Percentiles rank a stretch among this genome's conserved stretches.
Evolutionary conservation across 306 rosid species (phyloP).

Genomic region (Hippophae tibetana): DNA sequence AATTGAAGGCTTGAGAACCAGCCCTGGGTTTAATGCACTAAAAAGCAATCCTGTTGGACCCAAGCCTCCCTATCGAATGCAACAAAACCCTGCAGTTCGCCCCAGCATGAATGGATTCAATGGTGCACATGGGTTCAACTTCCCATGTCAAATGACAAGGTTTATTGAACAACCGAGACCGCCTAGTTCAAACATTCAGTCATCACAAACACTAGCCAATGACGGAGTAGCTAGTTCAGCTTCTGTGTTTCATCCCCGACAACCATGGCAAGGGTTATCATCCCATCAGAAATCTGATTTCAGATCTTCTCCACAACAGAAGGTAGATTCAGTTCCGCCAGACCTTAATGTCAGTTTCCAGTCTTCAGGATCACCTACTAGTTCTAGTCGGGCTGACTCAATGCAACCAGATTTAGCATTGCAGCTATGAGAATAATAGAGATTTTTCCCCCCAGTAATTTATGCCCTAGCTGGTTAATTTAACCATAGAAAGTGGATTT

Average conservation of each 20-base stretch:
- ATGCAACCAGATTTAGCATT: conserved; percentile 55
- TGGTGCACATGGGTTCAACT: conserved; percentile 26
- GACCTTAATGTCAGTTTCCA: conserved; percentile 52
- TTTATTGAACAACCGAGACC: conserved; percentile 24
- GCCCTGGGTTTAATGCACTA: conserved; percentile 17
- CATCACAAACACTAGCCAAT: conserved; percentile 25
- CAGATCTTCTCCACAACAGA: conserved; percentile 27
- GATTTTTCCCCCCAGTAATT: conserved; percentile 1
- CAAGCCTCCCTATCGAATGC: conserved; percentile 29
- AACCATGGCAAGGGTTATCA: conserved; percentile 28
- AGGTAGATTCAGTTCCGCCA: conserved; percentile 44
- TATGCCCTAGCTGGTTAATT: conserved; percentile 20
- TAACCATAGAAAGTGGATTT: conserved; percentile 44
- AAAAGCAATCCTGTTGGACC: conserved; percentile 28
- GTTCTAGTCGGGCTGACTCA: conserved; percentile 47
- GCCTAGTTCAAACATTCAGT: conserved; percentile 25
- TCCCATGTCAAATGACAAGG: conserved; percentile 37
- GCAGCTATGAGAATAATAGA: conserved; percentile 47
- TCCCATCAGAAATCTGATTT: conserved; percentile 18
- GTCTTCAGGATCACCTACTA: conserved; percentile 55
- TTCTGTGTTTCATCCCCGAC: conserved; percentile 17
- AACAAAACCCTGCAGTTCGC: conserved; percentile 16
- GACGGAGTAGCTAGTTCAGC: conserved; percentile 12
- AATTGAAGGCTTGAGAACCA: conserved; percentile 29
- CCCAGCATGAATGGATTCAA: conserved; percentile 42